Base-by-base conservation (phyloP, 495 filamentous ascomycete species). In the Chaetomium cochliodes region DNA sequence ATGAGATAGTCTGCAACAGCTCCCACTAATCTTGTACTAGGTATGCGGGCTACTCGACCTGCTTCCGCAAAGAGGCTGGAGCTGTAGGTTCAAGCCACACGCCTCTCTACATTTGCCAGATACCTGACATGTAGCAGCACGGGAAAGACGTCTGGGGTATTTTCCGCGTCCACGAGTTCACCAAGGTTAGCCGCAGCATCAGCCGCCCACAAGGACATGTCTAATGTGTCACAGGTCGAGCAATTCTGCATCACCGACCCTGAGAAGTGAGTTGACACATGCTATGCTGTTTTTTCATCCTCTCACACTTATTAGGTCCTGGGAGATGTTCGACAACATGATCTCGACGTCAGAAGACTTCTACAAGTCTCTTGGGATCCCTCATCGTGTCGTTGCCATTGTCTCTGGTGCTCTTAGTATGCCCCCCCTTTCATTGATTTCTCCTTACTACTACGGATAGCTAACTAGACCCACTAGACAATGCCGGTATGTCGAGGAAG, bases 61-160 rank as follows among this genome's bases (percentile, higher is more conserved):
- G 92, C 73, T 98, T 96, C 77, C 86, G 94, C 50, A 92, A 96
- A 80, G 94, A 98, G 74, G 94, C 94, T 41, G 94, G 94, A 53
- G 81, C 83, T 42, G 71, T 73, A 67, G 58, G 69, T 58, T 13
- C n/a, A 30, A 28, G 18, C 3, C 42, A 6, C n/a, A n/a, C n/a
- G n/a, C 7, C 5, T 16, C 12, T 25, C 20, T 53, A 9, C 1
- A 2, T 15, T 26, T 8, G 1, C 25, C 13, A 8, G 20, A 54
- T 12, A 23, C 5, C 69, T 65, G 22, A 68, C 22, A 15, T n/a
- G 25, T n/a, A 3, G 13, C 26, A 77, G 22, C 92, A 97, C 72
- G 94, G 94, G 42, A 92, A 91, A 77, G 94, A 98, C 72, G 93
- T 96, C 6, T 98, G 94, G 94, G 94, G 94, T 59, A 91, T 98